Base-by-base conservation (phyloP, 139 green algal genomes). In the Chara braunii region DNA sequence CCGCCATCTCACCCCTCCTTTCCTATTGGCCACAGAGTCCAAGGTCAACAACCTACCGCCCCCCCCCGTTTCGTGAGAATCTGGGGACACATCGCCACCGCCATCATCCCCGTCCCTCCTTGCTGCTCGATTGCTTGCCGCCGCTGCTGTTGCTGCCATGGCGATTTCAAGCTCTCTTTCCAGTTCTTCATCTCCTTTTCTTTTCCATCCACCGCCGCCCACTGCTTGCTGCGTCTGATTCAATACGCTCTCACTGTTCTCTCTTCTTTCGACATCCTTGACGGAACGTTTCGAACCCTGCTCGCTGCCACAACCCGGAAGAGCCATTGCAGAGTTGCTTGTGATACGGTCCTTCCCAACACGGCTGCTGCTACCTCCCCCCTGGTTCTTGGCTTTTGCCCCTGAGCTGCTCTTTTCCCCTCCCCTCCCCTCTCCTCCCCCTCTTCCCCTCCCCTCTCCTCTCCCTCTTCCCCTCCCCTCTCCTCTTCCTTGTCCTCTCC, bases 101-200 rank as follows among this genome's bases (percentile, higher is more conserved):
- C n/a, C n/a, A n/a, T n/a, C n/a, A n/a, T n/a, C n/a, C n/a, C n/a
- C n/a, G n/a, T n/a, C n/a, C n/a, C n/a, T n/a, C n/a, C n/a, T n/a
- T n/a, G n/a, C n/a, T n/a, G n/a, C n/a, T n/a, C n/a, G n/a, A n/a
- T n/a, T n/a, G n/a, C n/a, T n/a, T 24, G 48, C 9, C 11, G 8
- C 57, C 36, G 44, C 57, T 28, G 69, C 66, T 36, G 86, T 89
- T 14, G 85, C 84, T 2, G 74, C 61, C 51, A 95, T 56, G 0
- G 89, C 88, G 63, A 90, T 83, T 18, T 77, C 79, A 29, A 95
- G 63, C 78, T 94, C 70, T 30, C 74, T 77, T 60, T 95, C 89
- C 59, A 89, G 86, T 53, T 94, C 89, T n/a, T 87, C 69, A 28
- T 95, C 89, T 0, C 87, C 86, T 22, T 63, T 71, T 11, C 78